A percentile compares a stretch with the other conserved stretches of the same genome.
phyloP scores from a whole-genome alignment of 2,329 filamentous ascomycete species.

The Penicillium sp. region DNA sequence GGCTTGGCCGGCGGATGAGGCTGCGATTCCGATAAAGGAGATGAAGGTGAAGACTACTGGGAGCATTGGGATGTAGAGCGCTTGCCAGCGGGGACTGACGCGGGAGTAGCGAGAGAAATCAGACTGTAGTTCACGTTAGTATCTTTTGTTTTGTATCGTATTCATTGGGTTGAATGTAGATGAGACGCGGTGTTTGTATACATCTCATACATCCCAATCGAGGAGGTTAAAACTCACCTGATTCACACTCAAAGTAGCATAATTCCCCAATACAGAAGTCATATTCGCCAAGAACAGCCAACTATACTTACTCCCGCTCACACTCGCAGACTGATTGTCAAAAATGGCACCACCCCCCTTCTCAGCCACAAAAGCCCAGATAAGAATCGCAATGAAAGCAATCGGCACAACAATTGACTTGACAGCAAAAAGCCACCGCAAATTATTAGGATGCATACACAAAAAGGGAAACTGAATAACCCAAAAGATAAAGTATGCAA shows the following conservation, averaged over 20 bases:
- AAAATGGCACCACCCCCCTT: slow-evolving; percentile 52
- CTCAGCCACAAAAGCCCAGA: slow-evolving; percentile 61
- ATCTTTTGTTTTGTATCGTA: background rate
- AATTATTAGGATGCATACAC: slow-evolving; percentile 43
- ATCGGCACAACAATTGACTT: slow-evolving; percentile 52
- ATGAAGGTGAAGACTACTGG: slow-evolving; percentile 57
- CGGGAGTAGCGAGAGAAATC: slow-evolving; percentile 59
- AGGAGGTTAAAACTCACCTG: slow-evolving; percentile 29
- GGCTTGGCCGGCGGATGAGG: slow-evolving; percentile 42
- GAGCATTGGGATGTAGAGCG: slow-evolving; percentile 53
- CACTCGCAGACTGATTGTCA: slow-evolving; percentile 42
- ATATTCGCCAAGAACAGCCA: slow-evolving; percentile 56
- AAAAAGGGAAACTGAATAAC: slow-evolving; percentile 47
- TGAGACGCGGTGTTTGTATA: background rate
- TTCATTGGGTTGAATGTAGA: no score
- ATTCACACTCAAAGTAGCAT: slow-evolving; percentile 53
- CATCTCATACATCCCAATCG: background rate
- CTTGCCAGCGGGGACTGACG: slow-evolving; percentile 50
- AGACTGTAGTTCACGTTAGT: slow-evolving; percentile 33
- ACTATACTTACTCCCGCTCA: slow-evolving; percentile 52
- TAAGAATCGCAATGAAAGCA: slow-evolving; percentile 62
- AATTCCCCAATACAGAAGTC: slow-evolving; percentile 53
- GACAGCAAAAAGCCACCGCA: slow-evolving; percentile 39
- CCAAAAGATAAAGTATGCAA: slow-evolving; percentile 47
- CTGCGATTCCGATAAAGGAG: slow-evolving; percentile 48